Evolutionary conservation across 2,329 filamentous ascomycete genomes (phyloP).

Genomic region (Penicillium sp.): DNA sequence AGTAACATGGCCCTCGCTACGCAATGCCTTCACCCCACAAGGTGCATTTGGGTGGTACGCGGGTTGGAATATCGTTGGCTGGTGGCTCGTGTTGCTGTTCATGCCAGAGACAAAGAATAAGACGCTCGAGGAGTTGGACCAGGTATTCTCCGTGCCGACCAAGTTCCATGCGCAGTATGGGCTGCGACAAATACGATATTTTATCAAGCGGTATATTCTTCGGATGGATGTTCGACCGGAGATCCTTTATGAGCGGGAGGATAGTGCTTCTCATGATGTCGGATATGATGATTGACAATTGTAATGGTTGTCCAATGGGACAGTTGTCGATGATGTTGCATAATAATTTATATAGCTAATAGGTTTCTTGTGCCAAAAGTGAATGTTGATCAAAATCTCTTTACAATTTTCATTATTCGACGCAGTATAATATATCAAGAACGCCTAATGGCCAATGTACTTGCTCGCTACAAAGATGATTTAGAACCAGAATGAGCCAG

Average conservation of each 20-base stretch:
- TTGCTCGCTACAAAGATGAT: no score
- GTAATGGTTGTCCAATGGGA: no score
- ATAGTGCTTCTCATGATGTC: slow-evolving; percentile 20
- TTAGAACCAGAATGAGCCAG: no score
- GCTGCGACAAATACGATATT: slow-evolving; percentile 35
- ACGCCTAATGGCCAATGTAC: no score
- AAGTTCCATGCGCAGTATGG: slow-evolving; percentile 39
- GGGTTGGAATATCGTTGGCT: slow-evolving; percentile 41
- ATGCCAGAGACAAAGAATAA: slow-evolving; percentile 40
- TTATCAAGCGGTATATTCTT: slow-evolving; percentile 34
- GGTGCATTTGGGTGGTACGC: slow-evolving; percentile 51
- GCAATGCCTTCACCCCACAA: slow-evolving; percentile 44
- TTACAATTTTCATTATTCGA: no score
- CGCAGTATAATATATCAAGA: no score
- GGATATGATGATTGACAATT: slow-evolving; percentile 21
- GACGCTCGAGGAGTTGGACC: slow-evolving; percentile 46
- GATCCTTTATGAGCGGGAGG: slow-evolving; percentile 34
- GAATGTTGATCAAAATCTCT: no score
- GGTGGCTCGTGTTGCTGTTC: slow-evolving; percentile 42
- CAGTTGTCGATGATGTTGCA: no score
- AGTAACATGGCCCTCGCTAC: slow-evolving; percentile 50
- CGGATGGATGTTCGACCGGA: slow-evolving; percentile 37
- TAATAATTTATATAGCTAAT: no score
- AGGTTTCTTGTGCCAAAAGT: no score
- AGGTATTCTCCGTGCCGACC: slow-evolving; percentile 51